phyloP scores from a whole-genome alignment of 805 yeast genomes.

The Candida dajiaensis region DNA sequence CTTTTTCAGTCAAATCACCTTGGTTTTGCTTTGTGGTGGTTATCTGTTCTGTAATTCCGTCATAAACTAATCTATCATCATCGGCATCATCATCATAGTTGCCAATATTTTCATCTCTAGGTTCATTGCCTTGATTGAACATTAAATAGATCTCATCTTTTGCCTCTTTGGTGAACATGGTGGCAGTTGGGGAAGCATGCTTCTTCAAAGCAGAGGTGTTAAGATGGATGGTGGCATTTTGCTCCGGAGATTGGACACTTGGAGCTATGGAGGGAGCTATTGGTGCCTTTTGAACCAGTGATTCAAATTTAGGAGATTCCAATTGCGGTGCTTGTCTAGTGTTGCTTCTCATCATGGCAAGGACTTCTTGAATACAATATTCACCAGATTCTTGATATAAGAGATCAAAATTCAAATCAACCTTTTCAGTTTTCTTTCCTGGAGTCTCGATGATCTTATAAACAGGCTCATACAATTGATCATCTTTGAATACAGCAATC shows the following conservation, averaged over 20 bases:
- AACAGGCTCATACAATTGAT: conserved; percentile 30
- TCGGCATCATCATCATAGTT: conserved; percentile 12
- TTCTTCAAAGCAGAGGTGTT: conserved; percentile 13
- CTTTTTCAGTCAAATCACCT: conserved; percentile 32
- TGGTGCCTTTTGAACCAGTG: conserved; percentile 5
- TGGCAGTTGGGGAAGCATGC: conserved; percentile 70
- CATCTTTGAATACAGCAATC: conserved; percentile 35
- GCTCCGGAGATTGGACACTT: neutral
- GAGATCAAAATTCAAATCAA: conserved; percentile 54
- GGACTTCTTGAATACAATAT: conserved; percentile 56
- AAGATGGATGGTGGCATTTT: conserved; percentile 15
- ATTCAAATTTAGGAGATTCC: conserved; percentile 8
- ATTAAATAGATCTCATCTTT: conserved; percentile 66
- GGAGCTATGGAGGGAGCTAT: neutral
- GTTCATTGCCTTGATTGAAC: conserved; percentile 59
- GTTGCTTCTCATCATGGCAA: conserved; percentile 35
- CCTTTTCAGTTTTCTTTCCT: conserved; percentile 56
- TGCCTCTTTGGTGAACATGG: conserved; percentile 71
- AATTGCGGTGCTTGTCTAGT: neutral
- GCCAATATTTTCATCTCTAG: conserved; percentile 20
- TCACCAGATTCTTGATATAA: conserved; percentile 46
- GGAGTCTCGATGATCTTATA: conserved; percentile 46
- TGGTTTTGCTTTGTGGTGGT: conserved; percentile 23
- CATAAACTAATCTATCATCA: conserved; percentile 20
- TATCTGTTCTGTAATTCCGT: conserved; percentile 30